Percentiles rank a stretch among this genome's conserved stretches.
Conservation (phyloP, 305 asterid species). For the Fraxinus dipetala region DNA sequence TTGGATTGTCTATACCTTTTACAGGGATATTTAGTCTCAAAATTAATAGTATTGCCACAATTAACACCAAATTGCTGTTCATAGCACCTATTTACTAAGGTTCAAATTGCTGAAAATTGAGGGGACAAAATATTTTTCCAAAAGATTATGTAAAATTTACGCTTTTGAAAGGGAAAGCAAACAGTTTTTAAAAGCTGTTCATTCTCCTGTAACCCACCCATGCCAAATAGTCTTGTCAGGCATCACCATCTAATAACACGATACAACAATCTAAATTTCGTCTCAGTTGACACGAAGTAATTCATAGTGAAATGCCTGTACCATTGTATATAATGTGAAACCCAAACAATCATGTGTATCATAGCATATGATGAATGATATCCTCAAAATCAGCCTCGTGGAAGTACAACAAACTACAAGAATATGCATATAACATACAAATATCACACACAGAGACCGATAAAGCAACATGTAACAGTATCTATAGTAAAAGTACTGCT, state of each 20-base stretch:
- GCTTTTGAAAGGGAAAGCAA: not conserved
- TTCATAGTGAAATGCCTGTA: not conserved
- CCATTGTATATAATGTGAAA: not conserved
- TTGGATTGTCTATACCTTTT: not conserved
- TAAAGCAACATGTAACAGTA: conserved; percentile 4
- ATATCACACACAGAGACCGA: not conserved
- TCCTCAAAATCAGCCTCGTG: not conserved
- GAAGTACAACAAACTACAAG: not conserved
- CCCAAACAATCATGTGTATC: not conserved
- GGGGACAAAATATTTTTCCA: not conserved
- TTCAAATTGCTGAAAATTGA: not conserved
- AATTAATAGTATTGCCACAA: not conserved
- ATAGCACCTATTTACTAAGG: not conserved
- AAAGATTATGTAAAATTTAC: not conserved
- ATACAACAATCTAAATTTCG: not conserved
- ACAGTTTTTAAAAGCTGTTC: not conserved
- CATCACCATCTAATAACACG: not conserved
- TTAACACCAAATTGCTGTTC: not conserved
- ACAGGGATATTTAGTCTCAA: not conserved
- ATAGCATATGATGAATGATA: conserved; percentile 14
- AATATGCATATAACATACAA: conserved; percentile 5
- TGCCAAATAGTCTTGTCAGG: not conserved
- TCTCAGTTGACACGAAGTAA: not conserved
- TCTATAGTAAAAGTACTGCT: not conserved
- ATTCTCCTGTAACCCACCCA: not conserved